phyloP scores from a whole-genome alignment of 2,329 filamentous ascomycete species.

The Apiospora saccharicola region DNA sequence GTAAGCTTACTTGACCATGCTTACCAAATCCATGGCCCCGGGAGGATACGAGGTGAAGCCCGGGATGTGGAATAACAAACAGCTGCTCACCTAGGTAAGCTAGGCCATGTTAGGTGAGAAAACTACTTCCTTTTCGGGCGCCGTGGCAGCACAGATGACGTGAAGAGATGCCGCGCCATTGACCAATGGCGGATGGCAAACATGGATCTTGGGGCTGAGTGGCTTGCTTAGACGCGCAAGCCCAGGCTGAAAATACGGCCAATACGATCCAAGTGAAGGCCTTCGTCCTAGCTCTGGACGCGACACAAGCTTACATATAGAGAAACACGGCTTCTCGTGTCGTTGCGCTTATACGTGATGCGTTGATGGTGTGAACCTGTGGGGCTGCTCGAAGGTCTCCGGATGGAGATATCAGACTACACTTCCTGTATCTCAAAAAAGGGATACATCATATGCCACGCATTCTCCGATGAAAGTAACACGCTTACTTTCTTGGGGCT shows the following conservation, averaged over 20 bases:
- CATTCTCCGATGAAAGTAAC: too few relatives aligned
- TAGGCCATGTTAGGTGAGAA: background rate
- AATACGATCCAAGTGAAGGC: background rate
- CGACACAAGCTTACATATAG: background rate
- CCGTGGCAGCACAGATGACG: background rate
- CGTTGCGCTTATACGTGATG: background rate
- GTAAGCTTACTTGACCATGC: constrained; percentile 10
- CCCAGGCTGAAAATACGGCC: background rate
- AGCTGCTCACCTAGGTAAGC: constrained; percentile 16
- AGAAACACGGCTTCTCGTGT: background rate
- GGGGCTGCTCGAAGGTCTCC: background rate
- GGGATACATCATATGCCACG: background rate
- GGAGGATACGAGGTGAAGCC: constrained; percentile 11
- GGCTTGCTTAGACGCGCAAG: constrained; percentile 13
- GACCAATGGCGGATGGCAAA: constrained; percentile 11
- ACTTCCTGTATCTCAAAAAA: background rate
- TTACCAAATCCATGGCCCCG: constrained; percentile 11
- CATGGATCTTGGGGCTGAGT: constrained; percentile 5
- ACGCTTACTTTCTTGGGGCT: background rate
- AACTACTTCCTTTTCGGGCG: background rate
- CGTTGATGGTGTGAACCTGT: background rate
- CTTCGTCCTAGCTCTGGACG: background rate
- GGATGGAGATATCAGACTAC: background rate
- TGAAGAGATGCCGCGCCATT: background rate
- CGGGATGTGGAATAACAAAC: background rate